Conservation (phyloP, 352 stramenopile species). For the Globisporangium paddicum region DNA sequence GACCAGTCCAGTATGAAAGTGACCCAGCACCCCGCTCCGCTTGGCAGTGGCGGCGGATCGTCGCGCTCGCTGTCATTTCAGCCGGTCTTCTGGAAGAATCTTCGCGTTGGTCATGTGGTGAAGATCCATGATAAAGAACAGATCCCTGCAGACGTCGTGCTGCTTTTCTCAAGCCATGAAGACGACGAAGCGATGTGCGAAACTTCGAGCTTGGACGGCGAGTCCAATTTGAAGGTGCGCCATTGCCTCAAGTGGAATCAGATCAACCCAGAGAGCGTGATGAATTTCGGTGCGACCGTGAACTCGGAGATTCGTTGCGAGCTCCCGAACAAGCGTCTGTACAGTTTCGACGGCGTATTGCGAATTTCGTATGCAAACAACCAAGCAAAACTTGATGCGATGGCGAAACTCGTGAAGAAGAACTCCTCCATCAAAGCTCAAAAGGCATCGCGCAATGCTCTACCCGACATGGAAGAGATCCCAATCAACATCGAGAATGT, state of each 20-base stretch:
- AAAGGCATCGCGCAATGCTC: background rate
- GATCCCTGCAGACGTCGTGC: conserved; percentile 90
- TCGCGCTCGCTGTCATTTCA: conserved; percentile 40
- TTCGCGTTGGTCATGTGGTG: conserved; percentile 87
- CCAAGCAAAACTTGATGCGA: conserved; percentile 17
- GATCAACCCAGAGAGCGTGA: conserved; percentile 24
- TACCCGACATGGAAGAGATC: conserved; percentile 45
- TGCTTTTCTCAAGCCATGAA: conserved; percentile 83
- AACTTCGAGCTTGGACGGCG: conserved; percentile 77
- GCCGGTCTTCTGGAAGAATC: conserved; percentile 71
- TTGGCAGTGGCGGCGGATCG: background rate
- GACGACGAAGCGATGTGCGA: conserved; percentile 73
- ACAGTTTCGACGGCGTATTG: conserved; percentile 78
- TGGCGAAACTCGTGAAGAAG: background rate
- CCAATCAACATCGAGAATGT: conserved; percentile 80
- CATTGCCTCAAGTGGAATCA: conserved; percentile 59
- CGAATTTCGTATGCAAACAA: conserved; percentile 28
- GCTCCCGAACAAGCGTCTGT: conserved; percentile 72
- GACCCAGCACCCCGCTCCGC: background rate
- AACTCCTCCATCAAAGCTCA: background rate
- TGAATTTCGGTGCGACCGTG: conserved; percentile 50
- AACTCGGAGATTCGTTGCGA: conserved; percentile 69
- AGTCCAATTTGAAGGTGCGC: conserved; percentile 80
- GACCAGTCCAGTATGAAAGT: conserved; percentile 15
- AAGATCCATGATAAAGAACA: conserved; percentile 85